Conservation (phyloP, 306 rosid species). For the Argentina anserina region DNA sequence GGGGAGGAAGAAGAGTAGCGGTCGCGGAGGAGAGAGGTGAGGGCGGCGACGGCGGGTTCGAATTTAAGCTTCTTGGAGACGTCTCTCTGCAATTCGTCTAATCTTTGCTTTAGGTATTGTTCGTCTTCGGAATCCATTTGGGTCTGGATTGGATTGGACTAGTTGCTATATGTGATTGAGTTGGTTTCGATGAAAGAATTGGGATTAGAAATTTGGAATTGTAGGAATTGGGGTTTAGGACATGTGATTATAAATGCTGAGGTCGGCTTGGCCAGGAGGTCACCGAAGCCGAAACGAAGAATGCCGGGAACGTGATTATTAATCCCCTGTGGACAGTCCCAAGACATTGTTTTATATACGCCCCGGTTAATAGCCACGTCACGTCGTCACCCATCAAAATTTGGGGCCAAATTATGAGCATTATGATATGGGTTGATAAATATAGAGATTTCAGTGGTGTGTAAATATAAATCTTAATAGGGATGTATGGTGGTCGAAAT, state of each 20-base stretch:
- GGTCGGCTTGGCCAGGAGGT: slow-evolving; percentile 42
- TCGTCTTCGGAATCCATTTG: slow-evolving; percentile 34
- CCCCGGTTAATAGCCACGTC: too few species aligned
- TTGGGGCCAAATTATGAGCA: too few species aligned
- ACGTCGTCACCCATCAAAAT: too few species aligned
- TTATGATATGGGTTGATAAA: too few species aligned
- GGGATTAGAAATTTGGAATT: background rate
- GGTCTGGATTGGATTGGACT: background rate
- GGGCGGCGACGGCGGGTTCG: slow-evolving; percentile 60
- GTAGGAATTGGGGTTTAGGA: too few species aligned
- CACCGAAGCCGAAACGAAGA: slow-evolving; percentile 18
- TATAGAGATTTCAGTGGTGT: too few species aligned
- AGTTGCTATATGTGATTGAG: background rate
- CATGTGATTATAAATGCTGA: background rate
- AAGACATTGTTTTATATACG: background rate
- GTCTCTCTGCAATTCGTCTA: slow-evolving; percentile 71
- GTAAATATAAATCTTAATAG: too few species aligned
- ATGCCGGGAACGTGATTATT: background rate
- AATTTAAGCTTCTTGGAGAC: slow-evolving; percentile 70
- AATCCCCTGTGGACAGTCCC: background rate
- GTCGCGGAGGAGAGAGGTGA: slow-evolving; percentile 49
- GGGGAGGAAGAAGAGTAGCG: slow-evolving; percentile 62
- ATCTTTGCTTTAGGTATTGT: slow-evolving; percentile 36
- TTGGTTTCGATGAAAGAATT: background rate
- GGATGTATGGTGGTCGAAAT: too few species aligned